Percentiles rank a stretch among this genome's conserved stretches.
These are phyloP conservation scores for Aphanomyces stellatus DNA, from an alignment of 352 stramenopile species.

Conservation along the genomic window DNA sequence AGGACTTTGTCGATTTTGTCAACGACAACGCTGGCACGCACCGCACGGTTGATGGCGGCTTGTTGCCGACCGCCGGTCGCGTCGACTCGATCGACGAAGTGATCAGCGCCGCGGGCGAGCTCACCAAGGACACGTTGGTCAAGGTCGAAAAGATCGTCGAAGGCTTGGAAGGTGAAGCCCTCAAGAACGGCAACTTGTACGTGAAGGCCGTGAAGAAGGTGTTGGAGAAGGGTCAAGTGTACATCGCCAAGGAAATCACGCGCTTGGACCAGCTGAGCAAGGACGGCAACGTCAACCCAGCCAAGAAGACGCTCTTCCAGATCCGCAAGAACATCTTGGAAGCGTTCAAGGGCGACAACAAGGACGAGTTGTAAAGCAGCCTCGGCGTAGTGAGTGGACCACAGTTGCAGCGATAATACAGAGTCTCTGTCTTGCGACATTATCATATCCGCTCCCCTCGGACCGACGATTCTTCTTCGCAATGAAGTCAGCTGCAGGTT, in stretches of 20 bases:
- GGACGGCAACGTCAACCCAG: slow-evolving; percentile 70
- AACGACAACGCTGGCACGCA: slow-evolving; percentile 86
- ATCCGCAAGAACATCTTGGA: slow-evolving; percentile 88
- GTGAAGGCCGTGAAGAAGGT: slow-evolving; percentile 89
- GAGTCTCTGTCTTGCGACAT: too few species aligned
- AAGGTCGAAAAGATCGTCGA: slow-evolving; percentile 65
- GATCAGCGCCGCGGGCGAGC: slow-evolving; percentile 58
- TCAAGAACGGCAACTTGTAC: slow-evolving; percentile 80
- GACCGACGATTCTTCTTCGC: too few species aligned
- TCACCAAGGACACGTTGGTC: slow-evolving; percentile 57
- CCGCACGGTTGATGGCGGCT: slow-evolving; percentile 63
- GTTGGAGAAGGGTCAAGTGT: slow-evolving; percentile 71
- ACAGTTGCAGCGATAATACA: too few species aligned
- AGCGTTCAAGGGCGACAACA: slow-evolving; percentile 42
- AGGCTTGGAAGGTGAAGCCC: slow-evolving; percentile 47
- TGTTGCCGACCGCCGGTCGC: slow-evolving; percentile 62
- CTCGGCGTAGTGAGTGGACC: too few species aligned
- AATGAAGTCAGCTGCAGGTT: too few species aligned
- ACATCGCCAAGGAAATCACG: slow-evolving; percentile 77
- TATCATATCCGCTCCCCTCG: too few species aligned
- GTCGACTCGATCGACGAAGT: slow-evolving; percentile 79
- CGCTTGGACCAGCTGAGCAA: slow-evolving; percentile 66
- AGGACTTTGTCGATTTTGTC: slow-evolving; percentile 82
- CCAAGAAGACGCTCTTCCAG: slow-evolving; percentile 87
- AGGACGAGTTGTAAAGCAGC: slow-evolving; percentile 17